phyloP scores from a whole-genome alignment of 805 yeast genomes.

The Blastobotrys peoriensis region DNA sequence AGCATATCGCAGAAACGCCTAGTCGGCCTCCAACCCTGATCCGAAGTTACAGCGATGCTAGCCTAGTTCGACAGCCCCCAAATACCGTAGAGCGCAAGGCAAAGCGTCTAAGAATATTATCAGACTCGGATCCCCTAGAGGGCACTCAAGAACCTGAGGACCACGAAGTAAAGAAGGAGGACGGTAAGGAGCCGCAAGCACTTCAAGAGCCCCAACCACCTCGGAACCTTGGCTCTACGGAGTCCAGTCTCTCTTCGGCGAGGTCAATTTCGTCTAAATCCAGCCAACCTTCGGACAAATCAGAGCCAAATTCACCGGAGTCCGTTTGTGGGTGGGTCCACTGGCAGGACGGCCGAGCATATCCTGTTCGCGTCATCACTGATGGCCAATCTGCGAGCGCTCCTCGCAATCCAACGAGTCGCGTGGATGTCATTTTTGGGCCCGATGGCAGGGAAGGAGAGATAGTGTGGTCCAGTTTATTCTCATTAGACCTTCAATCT shows the following conservation, averaged over 20 bases:
- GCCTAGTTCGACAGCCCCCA: not conserved
- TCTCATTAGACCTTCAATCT: conserved; percentile 12
- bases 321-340: not conserved
- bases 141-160: not conserved
- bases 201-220: too few relatives aligned
- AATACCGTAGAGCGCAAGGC: not conserved
- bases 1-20: not conserved
- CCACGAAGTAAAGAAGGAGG: not conserved
- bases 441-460: conserved; percentile 10
- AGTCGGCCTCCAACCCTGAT: not conserved
- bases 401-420: not conserved
- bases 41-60: not conserved
- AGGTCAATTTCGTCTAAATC: too few relatives aligned
- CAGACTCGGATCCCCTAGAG: not conserved
- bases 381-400: not conserved
- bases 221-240: too few relatives aligned
- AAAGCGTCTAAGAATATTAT: not conserved
- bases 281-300: not conserved
- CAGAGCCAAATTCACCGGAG: not conserved
- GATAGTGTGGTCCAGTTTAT: conserved; percentile 1
- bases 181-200: not conserved
- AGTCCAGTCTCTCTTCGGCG: not conserved
- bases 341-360: not conserved
- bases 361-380: not conserved
- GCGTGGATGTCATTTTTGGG: conserved; percentile 7